These are phyloP conservation scores for Eutypa lata DNA, from an alignment of 2,329 filamentous ascomycete genomes.

Conservation along the genomic window DNA sequence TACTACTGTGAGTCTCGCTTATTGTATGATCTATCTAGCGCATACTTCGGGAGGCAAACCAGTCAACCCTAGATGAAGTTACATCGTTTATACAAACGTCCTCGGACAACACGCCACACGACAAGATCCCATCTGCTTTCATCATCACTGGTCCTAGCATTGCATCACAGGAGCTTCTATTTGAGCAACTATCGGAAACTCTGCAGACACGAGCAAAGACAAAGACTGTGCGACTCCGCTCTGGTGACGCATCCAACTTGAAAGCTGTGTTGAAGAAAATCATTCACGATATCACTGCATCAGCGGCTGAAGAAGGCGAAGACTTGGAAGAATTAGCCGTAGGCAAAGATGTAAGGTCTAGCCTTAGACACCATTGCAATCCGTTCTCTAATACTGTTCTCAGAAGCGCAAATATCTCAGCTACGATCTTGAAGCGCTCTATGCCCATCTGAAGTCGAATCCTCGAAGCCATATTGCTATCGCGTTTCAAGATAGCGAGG, in stretches of 20 bases:
- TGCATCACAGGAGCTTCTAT: slow-evolving; percentile 71
- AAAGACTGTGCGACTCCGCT: slow-evolving; percentile 64
- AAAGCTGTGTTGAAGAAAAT: slow-evolving; percentile 71
- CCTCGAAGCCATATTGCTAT: slow-evolving; percentile 61
- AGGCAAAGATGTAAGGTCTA: slow-evolving; percentile 43
- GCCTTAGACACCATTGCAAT: slow-evolving; percentile 2
- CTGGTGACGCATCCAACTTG: slow-evolving; percentile 68
- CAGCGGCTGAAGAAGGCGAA: slow-evolving; percentile 49
- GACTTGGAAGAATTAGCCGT: slow-evolving; percentile 44
- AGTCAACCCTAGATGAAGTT: slow-evolving; percentile 57
- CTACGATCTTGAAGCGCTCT: slow-evolving; percentile 73
- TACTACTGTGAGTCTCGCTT: neutral
- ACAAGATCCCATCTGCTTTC: slow-evolving; percentile 65
- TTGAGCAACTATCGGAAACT: slow-evolving; percentile 63
- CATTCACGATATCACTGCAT: slow-evolving; percentile 62
- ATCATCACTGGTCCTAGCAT: slow-evolving; percentile 78
- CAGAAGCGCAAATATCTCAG: slow-evolving; percentile 66
- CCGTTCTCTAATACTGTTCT: slow-evolving; percentile 11
- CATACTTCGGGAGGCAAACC: slow-evolving; percentile 59
- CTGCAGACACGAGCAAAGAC: slow-evolving; percentile 46
- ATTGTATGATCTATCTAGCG: slow-evolving; percentile 31
- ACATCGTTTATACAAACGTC: slow-evolving; percentile 49
- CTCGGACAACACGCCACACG: slow-evolving; percentile 23
- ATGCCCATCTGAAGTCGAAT: slow-evolving; percentile 54
- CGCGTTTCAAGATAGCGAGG: slow-evolving; percentile 78